A percentile compares a stretch with the other conserved stretches of the same genome.
phyloP scores from a whole-genome alignment of 371 early-diverging fungal species.

The Catenaria anguillulae region DNA sequence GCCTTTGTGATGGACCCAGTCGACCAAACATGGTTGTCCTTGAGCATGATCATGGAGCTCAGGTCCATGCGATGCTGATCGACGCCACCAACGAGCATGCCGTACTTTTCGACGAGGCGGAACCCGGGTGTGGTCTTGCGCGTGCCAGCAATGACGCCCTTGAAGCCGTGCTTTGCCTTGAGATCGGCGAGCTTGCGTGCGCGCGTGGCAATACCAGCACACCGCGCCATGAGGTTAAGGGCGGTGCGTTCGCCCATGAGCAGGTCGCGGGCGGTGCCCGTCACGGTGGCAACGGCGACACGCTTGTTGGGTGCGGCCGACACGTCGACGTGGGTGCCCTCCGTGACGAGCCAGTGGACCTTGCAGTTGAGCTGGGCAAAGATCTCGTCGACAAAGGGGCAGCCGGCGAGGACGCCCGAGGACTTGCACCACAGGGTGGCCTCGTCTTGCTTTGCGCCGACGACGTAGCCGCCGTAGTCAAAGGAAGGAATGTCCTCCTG shows the following conservation, averaged over 20 bases:
- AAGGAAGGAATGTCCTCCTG: constrained; percentile 90
- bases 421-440: constrained; percentile 74
- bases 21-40: constrained; percentile 96
- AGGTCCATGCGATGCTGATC: constrained; percentile 95
- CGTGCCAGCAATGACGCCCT: constrained; percentile 86
- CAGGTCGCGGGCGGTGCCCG: constrained; percentile 67
- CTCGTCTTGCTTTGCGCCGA: constrained; percentile 68
- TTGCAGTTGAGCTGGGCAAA: constrained; percentile 81
- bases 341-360: constrained; percentile 68
- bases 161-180: constrained; percentile 54
- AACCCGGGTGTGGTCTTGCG: constrained; percentile 98
- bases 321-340: constrained; percentile 44
- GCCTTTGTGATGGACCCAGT: constrained; percentile 83
- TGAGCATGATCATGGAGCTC: constrained; percentile 95
- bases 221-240: constrained; percentile 82
- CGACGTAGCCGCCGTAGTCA: constrained; percentile 93
- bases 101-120: constrained; percentile 93
- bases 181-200: constrained; percentile 34
- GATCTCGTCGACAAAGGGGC: constrained; percentile 88
- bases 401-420: constrained; percentile 79
- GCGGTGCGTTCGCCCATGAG: constrained; percentile 89
- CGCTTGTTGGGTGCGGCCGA: constrained; percentile 39
- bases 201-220: constrained; percentile 80
- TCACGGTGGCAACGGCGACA: constrained; percentile 61
- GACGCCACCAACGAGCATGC: constrained; percentile 88